Evolutionary conservation across 2,329 filamentous ascomycete species (phyloP), one percentile per base, ranked within the genome.

Genomic region (Graphilbum fragrans): DNA sequence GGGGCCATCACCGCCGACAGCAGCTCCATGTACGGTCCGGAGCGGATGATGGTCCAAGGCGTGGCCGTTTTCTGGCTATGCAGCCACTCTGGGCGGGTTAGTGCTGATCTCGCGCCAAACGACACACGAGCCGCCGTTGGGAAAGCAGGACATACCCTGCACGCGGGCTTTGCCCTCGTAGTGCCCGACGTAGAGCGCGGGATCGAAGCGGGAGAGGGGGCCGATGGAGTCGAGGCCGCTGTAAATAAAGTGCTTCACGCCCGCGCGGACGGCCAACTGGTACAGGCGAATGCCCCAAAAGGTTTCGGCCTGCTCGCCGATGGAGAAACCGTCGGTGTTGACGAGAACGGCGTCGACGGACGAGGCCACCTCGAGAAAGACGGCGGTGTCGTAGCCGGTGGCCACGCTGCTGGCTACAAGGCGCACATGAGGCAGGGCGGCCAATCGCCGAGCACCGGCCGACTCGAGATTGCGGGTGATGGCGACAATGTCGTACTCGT

Each of bases 261-360:
- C 56, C 20, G 64, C 58, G 45, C 65, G 65, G 43, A 69, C 56
- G 7, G 60, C 56, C 31, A 63, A 44, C 45, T 64, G 55, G 52
- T 66, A 61, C 39, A 57, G 47, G 31, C 66, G 55, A 38, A 70
- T 58, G 8, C 59, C 54, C 65, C 62, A 74, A 49, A 60, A 73
- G 2, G 62, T 60, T 47, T 75, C 70, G 23, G 72, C 56, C 41
- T 67, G 60, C 48, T 70, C 64, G 17, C 65, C 63, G 1, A 66
- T 48, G 0, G 60, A 60, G 41, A 74, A 61, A 48, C 58, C 66
- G 51, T 72, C 69, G 33, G 70, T 65, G 49, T 74, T 74, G 37
- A 74, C 56, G 46, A 68, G 73, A 5, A 68, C 68, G 18, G n/a
- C 9, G n/a, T 44, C 42, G 11, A 23, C 22, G 11, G 17, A 11